phyloP scores from a whole-genome alignment of 495 filamentous ascomycete species.

The Penicillium argentinense region DNA sequence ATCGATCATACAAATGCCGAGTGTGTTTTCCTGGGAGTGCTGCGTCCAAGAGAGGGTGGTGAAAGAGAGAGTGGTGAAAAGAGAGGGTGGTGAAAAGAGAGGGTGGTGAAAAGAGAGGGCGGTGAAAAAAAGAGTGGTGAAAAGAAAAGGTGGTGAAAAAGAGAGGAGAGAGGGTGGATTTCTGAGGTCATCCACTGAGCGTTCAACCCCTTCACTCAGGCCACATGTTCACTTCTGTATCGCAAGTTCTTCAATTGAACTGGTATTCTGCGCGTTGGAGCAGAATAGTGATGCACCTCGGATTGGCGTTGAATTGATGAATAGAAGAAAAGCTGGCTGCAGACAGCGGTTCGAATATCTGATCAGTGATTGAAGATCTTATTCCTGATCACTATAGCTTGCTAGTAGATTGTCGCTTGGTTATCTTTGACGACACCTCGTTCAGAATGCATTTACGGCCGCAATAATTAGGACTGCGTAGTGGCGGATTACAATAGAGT shows the following conservation, averaged over 20 bases:
- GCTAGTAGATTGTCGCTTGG: background rate
- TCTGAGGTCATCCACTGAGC: no score
- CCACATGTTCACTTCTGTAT: background rate
- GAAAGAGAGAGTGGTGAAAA: no score
- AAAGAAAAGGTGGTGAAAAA: no score
- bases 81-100: no score
- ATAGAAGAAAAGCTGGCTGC: background rate
- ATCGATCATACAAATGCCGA: background rate
- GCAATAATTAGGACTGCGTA: background rate
- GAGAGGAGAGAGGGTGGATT: no score
- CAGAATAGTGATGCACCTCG: background rate
- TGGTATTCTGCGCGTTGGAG: background rate
- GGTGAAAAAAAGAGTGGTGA: no score
- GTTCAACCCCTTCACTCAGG: background rate
- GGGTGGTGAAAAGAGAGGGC: no score
- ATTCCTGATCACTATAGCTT: background rate
- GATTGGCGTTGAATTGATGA: background rate
- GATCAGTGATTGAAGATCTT: background rate
- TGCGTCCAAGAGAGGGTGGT: no score
- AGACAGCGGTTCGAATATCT: background rate
- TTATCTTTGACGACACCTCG: background rate
- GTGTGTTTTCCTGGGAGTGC: background rate
- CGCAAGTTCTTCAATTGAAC: background rate
- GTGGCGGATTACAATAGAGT: background rate
- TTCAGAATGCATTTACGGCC: background rate